Percentiles rank a stretch among this genome's conserved stretches.
These are phyloP conservation scores for Nepenthes mirabilis DNA, from an alignment of 148 eudicot species.

Conservation along the genomic window DNA sequence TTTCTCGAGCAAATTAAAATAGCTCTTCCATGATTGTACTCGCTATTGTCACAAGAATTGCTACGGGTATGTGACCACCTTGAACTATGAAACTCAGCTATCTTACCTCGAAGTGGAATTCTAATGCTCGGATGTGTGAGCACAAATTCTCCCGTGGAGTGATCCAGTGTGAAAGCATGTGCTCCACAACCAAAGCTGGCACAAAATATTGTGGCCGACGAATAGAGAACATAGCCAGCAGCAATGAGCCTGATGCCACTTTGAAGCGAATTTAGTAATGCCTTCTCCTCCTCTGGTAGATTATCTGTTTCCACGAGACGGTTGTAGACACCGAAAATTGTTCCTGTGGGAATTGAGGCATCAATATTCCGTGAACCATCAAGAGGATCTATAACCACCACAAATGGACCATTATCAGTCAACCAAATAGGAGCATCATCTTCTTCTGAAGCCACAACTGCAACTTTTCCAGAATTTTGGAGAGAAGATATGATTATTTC, in stretches of 20 bases:
- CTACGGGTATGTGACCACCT: too few relatives aligned
- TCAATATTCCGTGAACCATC: slow-evolving; percentile 96
- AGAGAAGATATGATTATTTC: slow-evolving; percentile 73
- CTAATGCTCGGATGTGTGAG: slow-evolving; percentile 68
- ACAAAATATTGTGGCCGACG: slow-evolving; percentile 90
- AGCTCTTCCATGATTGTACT: too few relatives aligned
- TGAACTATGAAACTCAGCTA: not conserved
- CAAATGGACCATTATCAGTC: slow-evolving; percentile 72
- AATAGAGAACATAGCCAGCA: slow-evolving; percentile 92
- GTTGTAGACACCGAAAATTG: slow-evolving; percentile 79
- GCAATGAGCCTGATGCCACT: slow-evolving; percentile 74
- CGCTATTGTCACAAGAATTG: too few relatives aligned
- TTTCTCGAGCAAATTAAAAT: too few relatives aligned
- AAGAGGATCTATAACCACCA: slow-evolving; percentile 89
- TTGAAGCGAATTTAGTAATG: slow-evolving; percentile 69
- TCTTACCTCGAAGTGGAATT: slow-evolving; percentile 79
- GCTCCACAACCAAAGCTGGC: slow-evolving; percentile 82
- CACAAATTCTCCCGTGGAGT: slow-evolving; percentile 75
- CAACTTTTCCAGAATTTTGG: slow-evolving; percentile 76
- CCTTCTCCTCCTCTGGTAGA: slow-evolving; percentile 66
- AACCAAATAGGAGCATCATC: slow-evolving; percentile 85
- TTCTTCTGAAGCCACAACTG: slow-evolving; percentile 97
- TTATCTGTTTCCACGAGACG: slow-evolving; percentile 66
- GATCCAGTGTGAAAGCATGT: slow-evolving; percentile 74
- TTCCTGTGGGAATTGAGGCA: slow-evolving; percentile 97